These are phyloP conservation scores for Leccinum arenicola DNA, from an alignment of 768 basidiomycete species.

Conservation along the genomic window DNA sequence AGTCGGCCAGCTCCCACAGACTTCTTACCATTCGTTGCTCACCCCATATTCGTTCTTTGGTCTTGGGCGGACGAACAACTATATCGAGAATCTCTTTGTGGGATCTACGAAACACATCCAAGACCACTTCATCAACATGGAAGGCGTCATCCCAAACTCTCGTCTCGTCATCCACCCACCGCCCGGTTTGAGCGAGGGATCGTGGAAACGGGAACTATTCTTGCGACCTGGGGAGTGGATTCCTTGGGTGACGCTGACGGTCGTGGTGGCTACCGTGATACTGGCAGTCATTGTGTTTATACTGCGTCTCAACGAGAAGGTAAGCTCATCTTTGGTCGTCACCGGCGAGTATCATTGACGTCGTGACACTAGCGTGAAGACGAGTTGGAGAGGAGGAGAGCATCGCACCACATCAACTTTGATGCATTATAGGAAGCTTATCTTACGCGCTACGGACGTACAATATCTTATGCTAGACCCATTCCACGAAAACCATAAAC, in stretches of 20 bases:
- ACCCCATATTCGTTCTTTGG: conserved; percentile 97
- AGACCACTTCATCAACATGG: conserved; percentile 86
- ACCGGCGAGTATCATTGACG: conserved; percentile 5
- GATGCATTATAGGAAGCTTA: conserved; percentile 66
- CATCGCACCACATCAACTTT: conserved; percentile 97
- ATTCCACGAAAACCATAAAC: background rate
- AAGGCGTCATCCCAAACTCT: conserved; percentile 96
- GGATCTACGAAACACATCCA: conserved; percentile 77
- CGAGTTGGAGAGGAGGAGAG: conserved; percentile 82
- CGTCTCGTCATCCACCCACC: conserved; percentile 93
- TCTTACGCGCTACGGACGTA: conserved; percentile 17
- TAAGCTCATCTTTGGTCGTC: conserved; percentile 32
- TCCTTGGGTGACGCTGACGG: conserved; percentile 91
- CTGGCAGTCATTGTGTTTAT: conserved; percentile 82
- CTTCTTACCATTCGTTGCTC: conserved; percentile 85
- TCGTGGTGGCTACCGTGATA: conserved; percentile 67
- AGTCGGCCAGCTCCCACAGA: conserved; percentile 93
- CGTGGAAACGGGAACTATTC: conserved; percentile 88
- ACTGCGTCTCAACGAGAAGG: conserved; percentile 92
- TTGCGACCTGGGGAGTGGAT: conserved; percentile 96
- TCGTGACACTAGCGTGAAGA: conserved; percentile 71
- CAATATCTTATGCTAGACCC: conserved; percentile 1
- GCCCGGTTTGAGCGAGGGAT: conserved; percentile 42
- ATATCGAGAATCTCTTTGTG: conserved; percentile 97
- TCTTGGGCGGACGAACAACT: conserved; percentile 96